Conservation (phyloP, 306 rosid species). For the Citrullus mucosospermus region DNA sequence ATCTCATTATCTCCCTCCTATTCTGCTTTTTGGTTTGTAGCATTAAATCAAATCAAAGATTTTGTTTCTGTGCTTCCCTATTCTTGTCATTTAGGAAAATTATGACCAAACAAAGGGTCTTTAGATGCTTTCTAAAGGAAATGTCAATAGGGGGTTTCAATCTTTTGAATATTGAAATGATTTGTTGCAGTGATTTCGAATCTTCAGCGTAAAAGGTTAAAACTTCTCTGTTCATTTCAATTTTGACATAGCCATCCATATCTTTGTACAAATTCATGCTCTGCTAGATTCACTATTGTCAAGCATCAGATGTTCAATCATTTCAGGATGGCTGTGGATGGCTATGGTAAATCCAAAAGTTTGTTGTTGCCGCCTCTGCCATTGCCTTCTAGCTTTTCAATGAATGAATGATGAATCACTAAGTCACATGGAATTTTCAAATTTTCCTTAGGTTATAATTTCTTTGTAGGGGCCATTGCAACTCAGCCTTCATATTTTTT, state of each 20-base stretch:
- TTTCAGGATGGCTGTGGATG: background rate
- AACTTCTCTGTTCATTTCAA: background rate
- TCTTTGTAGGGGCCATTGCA: slow-evolving; percentile 1
- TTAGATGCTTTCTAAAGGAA: background rate
- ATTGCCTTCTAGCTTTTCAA: background rate
- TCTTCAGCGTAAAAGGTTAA: background rate
- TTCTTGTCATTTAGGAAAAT: background rate
- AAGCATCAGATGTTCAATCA: slow-evolving; percentile 3
- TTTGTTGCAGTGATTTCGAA: background rate
- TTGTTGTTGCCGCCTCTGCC: background rate
- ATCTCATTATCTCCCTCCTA: background rate
- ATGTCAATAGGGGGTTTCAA: background rate
- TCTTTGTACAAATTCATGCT: background rate
- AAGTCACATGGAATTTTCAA: background rate
- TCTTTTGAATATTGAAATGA: background rate
- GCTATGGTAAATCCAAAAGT: slow-evolving; percentile 4
- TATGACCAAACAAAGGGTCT: background rate
- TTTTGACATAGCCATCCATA: background rate
- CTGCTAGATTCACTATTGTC: background rate
- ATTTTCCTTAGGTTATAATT: background rate
- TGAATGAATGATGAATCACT: background rate
- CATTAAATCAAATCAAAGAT: background rate
- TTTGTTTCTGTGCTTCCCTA: background rate
- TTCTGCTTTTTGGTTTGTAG: background rate
- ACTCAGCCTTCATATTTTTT: background rate